Percentiles rank a stretch among this genome's conserved stretches.
Conservation (phyloP, 208 protist genomes). For the Acanthamoeba culbertsoni region DNA sequence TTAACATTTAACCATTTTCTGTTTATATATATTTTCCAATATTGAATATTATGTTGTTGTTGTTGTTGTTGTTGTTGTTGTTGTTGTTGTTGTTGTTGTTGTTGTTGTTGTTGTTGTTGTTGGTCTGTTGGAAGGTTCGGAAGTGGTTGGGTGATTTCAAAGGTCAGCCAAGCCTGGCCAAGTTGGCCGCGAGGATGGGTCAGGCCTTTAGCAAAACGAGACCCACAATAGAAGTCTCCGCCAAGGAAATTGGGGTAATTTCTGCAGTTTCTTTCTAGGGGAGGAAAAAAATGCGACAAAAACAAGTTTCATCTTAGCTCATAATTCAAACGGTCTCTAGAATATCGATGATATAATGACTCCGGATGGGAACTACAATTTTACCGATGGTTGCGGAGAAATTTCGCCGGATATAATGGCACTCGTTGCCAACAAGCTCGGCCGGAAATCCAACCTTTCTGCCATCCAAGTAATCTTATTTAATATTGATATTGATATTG, state of each 20-base stretch:
- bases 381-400: constrained; percentile 21
- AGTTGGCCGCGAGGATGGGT: constrained; percentile 14
- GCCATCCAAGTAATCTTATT: background rate
- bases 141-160: constrained; percentile 30
- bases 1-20: no score
- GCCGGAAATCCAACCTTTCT: no score
- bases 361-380: background rate
- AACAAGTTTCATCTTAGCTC: background rate
- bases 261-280: background rate
- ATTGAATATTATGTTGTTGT: background rate
- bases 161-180: background rate
- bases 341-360: background rate
- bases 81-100: background rate
- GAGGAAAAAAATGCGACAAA: background rate
- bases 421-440: background rate
- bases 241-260: background rate
- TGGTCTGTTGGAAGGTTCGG: background rate
- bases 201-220: constrained; percentile 35
- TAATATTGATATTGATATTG: background rate
- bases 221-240: background rate
- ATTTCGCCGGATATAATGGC: background rate
- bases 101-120: background rate
- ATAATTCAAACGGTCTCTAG: background rate
- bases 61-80: background rate
- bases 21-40: no score